Base-by-base conservation (phyloP, 2,329 filamentous ascomycete species). In the Aspergillus bombycis region DNA sequence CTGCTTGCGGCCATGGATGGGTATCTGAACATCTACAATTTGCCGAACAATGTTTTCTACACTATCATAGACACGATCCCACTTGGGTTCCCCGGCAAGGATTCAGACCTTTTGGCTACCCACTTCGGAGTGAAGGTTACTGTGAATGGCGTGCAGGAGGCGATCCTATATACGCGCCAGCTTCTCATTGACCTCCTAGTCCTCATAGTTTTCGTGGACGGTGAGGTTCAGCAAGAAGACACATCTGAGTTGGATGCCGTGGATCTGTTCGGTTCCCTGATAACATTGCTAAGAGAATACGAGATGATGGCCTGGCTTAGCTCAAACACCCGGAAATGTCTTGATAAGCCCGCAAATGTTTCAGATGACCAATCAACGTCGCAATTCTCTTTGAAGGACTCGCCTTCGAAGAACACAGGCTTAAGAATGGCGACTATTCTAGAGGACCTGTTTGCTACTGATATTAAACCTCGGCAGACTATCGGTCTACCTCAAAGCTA, bases 201-300 rank as follows among this genome's bases (percentile, higher is more conserved):
- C 3, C 84, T 99, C 8, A 83, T 96, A 19, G 85, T 95, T 11
- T 93, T 97, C 76, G 90, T 98, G 84, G 91, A 95, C 75, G 89
- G 89, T 45, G 92, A 95, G 73, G 86, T 92, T 59, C 91, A 94
- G 62, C 86, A 89, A 67, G 88, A 90, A 48, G 88, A 92, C 46
- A 86, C 91, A 19, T 72, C 91, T 10, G 86, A 89, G 32, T 89
- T 95, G 63, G 87, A 90, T 57, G 80, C 82, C 1, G 74, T 77
- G 19, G 81, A 84, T 53, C 66, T 82, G 4, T 87, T 94, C 41
- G 91, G 78, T 80, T 87, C 71, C 54, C 83, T 97, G 7, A 82
- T 95, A 38, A 81, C 83, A n/a, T 85, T 90, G 61, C 83, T 99
- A 21, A 87, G 86, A 67, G 86, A 92, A 67, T 85, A 92, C 57